Percentiles rank a stretch among this genome's conserved stretches.
These are phyloP conservation scores for Helicostylum pulchrum DNA, from an alignment of 192 early-diverging fungal genomes.

Conservation along the genomic window DNA sequence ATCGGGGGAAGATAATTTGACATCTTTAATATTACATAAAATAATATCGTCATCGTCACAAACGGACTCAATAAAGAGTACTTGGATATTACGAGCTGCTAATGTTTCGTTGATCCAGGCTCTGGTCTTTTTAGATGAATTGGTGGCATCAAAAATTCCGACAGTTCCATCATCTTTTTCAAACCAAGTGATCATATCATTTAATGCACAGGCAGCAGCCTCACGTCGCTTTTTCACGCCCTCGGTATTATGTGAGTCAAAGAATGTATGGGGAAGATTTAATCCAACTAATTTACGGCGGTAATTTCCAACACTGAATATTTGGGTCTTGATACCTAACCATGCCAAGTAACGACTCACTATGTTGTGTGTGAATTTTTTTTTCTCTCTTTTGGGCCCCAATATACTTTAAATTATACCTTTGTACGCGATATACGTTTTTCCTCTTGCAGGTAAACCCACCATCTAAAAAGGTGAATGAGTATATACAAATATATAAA, in stretches of 20 bases:
- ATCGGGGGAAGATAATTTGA: constrained; percentile 88
- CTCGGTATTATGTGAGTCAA: constrained; percentile 79
- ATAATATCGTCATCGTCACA: constrained; percentile 87
- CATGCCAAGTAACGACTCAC: constrained; percentile 91
- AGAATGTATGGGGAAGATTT: constrained; percentile 77
- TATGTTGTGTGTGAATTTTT: constrained; percentile 23
- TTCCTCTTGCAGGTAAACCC: constrained; percentile 88
- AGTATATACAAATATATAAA: constrained; percentile 13
- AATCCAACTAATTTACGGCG: constrained; percentile 83
- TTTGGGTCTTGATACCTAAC: constrained; percentile 88
- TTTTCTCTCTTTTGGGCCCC: background rate
- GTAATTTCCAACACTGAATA: constrained; percentile 99
- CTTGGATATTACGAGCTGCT: constrained; percentile 70
- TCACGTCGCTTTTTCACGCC: constrained; percentile 69
- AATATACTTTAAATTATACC: constrained; percentile 42
- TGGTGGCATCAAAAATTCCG: constrained; percentile 95
- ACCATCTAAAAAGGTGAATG: constrained; percentile 65
- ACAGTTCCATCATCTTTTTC: constrained; percentile 76
- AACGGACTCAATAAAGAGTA: constrained; percentile 93
- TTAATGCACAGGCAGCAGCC: constrained; percentile 81
- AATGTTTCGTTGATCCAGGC: constrained; percentile 68
- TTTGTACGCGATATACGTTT: constrained; percentile 94
- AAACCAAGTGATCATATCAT: constrained; percentile 93
- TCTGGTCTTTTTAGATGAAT: constrained; percentile 81
- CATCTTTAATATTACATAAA: constrained; percentile 86